Evolutionary conservation across 2,329 filamentous ascomycete genomes (phyloP).

Genomic region (Exophiala phaeomuriformis): DNA sequence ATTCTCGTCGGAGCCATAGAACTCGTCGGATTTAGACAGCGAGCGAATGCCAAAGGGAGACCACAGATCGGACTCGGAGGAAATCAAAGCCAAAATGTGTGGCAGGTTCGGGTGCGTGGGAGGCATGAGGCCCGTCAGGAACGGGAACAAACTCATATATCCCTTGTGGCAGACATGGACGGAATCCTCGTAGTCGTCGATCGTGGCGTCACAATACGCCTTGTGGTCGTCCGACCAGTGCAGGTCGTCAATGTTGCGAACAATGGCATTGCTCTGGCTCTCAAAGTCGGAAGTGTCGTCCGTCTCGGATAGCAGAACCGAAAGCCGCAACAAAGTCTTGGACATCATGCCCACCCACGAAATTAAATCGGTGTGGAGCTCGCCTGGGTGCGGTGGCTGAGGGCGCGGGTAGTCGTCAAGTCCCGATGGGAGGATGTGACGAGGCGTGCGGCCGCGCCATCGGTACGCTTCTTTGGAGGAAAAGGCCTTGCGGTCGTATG

Average conservation of each 20-base stretch:
- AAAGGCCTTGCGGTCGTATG: slow-evolving; percentile 82
- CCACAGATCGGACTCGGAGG: slow-evolving; percentile 79
- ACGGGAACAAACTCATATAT: slow-evolving; percentile 89
- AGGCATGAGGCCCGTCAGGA: slow-evolving; percentile 72
- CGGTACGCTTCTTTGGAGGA: slow-evolving; percentile 88
- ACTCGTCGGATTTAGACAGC: slow-evolving; percentile 71
- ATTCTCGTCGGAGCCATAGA: slow-evolving; percentile 88
- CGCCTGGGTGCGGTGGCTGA: slow-evolving; percentile 87
- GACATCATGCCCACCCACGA: slow-evolving; percentile 98
- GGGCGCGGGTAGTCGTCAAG: slow-evolving; percentile 93
- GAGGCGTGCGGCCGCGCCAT: slow-evolving; percentile 82
- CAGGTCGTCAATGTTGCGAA: slow-evolving; percentile 79
- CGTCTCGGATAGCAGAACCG: slow-evolving; percentile 61
- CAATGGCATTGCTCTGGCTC: slow-evolving; percentile 67
- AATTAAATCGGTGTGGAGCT: slow-evolving; percentile 90
- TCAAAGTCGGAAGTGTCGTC: slow-evolving; percentile 71
- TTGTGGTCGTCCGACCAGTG: slow-evolving; percentile 80
- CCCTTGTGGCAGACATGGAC: slow-evolving; percentile 89
- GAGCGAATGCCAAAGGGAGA: slow-evolving; percentile 82
- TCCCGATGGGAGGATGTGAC: slow-evolving; percentile 84
- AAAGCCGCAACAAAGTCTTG: slow-evolving; percentile 72
- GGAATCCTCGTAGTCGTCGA: slow-evolving; percentile 92
- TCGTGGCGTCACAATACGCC: slow-evolving; percentile 88
- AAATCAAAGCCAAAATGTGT: slow-evolving; percentile 67
- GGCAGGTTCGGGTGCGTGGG: slow-evolving; percentile 67